Conservation (phyloP, 768 basidiomycete species). For the Daedalea quercina region DNA sequence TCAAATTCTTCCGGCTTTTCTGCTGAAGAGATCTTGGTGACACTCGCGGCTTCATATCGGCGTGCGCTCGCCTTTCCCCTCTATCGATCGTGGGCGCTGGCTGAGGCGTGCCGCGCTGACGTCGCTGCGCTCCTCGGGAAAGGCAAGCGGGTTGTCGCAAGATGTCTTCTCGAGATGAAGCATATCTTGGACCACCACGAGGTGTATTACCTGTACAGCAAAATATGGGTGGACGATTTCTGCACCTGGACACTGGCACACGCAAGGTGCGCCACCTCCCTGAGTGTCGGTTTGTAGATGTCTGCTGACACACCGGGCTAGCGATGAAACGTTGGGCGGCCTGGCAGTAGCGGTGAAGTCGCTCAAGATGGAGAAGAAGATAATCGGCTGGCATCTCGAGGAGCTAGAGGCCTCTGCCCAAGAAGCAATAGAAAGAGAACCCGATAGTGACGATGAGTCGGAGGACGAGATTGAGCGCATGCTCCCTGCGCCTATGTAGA, state of each 20-base stretch:
- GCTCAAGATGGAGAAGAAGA: conserved; percentile 41
- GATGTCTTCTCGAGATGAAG: conserved; percentile 69
- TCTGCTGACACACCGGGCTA: conserved; percentile 18
- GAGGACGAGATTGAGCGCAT: conserved; percentile 24
- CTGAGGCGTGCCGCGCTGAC: conserved; percentile 63
- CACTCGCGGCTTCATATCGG: conserved; percentile 60
- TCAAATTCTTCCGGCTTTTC: conserved; percentile 21
- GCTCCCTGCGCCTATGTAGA: conserved; percentile 17
- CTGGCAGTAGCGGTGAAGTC: conserved; percentile 38
- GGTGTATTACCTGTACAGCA: conserved; percentile 84
- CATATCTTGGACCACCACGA: conserved; percentile 74
- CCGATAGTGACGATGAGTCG: conserved; percentile 70
- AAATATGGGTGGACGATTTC: conserved; percentile 82
- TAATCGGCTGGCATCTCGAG: conserved; percentile 67
- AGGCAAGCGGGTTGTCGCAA: conserved; percentile 57
- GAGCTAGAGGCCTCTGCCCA: conserved; percentile 53
- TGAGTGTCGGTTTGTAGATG: too few species aligned
- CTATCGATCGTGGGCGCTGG: conserved; percentile 70
- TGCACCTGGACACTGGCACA: conserved; percentile 72
- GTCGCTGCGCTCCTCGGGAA: conserved; percentile 47
- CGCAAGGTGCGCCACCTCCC: conserved; percentile 48
- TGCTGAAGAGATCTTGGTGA: conserved; percentile 39
- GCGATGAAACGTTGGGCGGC: conserved; percentile 47
- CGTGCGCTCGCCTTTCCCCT: conserved; percentile 73
- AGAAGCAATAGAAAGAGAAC: conserved; percentile 28